Percentiles rank a stretch among this genome's conserved stretches.
Evolutionary conservation across 208 protist species (phyloP).

Genomic region (Willaertia magna): DNA sequence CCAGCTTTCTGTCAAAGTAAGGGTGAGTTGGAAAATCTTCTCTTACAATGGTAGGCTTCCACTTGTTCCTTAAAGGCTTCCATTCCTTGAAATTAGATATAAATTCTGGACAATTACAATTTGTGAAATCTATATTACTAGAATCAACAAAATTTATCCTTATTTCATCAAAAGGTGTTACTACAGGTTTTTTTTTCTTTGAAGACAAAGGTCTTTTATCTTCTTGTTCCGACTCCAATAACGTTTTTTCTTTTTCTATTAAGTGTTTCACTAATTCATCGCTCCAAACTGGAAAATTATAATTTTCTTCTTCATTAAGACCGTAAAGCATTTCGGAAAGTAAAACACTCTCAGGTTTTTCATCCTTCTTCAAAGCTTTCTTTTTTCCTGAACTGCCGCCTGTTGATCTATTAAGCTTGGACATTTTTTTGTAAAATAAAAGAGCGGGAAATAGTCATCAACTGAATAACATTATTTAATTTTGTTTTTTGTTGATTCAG

Average conservation of each 20-base stretch:
- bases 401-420: no score
- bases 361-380: neutral
- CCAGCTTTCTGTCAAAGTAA: neutral
- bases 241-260: neutral
- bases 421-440: no score
- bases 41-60: neutral
- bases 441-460: no score
- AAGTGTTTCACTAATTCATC: neutral
- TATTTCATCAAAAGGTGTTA: neutral
- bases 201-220: neutral
- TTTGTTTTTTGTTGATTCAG: no score
- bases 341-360: neutral
- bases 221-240: neutral
- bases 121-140: neutral
- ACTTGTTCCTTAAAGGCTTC: neutral
- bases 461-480: no score
- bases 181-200: neutral
- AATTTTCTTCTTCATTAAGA: neutral
- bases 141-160: neutral
- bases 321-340: neutral
- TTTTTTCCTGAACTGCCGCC: no score
- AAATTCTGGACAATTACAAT: neutral
- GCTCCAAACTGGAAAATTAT: neutral
- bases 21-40: neutral
- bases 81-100: neutral